Evolutionary conservation across 2,329 filamentous ascomycete species (phyloP), one percentile per base, ranked within the genome.

Genomic region (Cladosporium phlei): DNA sequence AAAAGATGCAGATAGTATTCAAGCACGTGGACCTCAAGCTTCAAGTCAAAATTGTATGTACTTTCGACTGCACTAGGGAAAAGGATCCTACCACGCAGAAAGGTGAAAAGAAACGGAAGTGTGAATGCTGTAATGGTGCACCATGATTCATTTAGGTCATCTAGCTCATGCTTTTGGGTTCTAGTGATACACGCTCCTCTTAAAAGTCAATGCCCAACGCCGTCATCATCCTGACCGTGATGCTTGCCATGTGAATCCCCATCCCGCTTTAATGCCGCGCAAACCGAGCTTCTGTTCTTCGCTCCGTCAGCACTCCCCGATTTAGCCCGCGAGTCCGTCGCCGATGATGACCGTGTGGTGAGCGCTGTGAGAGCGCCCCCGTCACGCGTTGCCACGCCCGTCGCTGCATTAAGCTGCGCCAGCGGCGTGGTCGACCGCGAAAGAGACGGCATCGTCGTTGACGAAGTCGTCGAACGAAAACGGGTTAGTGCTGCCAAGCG

Each of bases 331-430:
- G 42, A 37, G 12, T 21, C 21, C 32, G 24, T 38, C 44, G 21
- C 12, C 27, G 25, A 32, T 17, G 54, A 55, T 49, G 44, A 50
- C 53, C 55, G 55, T 52, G 43, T 37, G n/a, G n/a, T n/a, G 53
- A 56, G 56, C 54, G 53, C 55, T 52, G 45, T 47, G 35, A 48
- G 49, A 56, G 53, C 65, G 65, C 67, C 69, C 49, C 50, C 47
- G 50, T 39, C 21, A 28, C 40, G 67, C 65, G 65, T 66, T 65
- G 54, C 60, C 53, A 67, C 62, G 65, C 67, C 63, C 69, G 70
- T 73, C 70, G 70, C 70, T 67, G 69, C 66, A 64, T 61, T 61
- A 63, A 60, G 54, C 53, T 56, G 69, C 70, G 70, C 70, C 67
- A 67, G 64, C 66, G 67, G 66, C 65, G 65, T 52, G 51, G 53